Evolutionary conservation across 148 eudicot genomes (phyloP), one percentile per base, ranked within the genome.

Genomic region (Camellia granthamiana): DNA sequence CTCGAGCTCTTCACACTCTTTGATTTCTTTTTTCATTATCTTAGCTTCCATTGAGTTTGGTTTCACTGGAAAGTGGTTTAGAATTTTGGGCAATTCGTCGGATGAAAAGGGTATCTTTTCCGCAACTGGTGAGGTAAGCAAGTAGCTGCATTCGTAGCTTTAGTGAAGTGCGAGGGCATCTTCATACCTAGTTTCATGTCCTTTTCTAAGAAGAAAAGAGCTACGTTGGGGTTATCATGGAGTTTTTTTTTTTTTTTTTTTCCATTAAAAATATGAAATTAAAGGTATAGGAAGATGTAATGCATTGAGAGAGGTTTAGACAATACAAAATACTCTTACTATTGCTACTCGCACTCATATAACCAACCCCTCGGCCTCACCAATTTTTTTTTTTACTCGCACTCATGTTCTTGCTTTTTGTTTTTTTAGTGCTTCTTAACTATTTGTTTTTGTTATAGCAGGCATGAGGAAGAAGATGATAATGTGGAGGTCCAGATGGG

Each of bases 201-300:
- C 6, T 82, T 72, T 13, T 77, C 80, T 42, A 77, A n/a, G 41
- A 82, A 82, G 66, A 82, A 77, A 60, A 74, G n/a, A 12, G 72
- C 75, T 6, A 3, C 84, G n/a, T 85, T 86, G 3, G 85, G 91
- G 81, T 89, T 83, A 18, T 88, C 91, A 13, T 83, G 87, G 60
- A 93, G 86, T n/a, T n/a, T n/a, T n/a, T 47, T 47, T 23, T 23
- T 23, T 23, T 23, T 23, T 23, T 23, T 23, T 23, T 23, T 23
- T 23, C 0, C 23, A 23, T 23, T 23, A 23, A 23, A 23, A 23
- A 23, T 23, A 23, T 23, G 23, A 23, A 23, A 23, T 23, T 23
- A 23, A 23, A 23, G 23, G 23, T 23, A 23, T 0, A 23, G 0
- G 23, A 23, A 23, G 23, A 23, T 23, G 23, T 23, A 23, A 23